These are phyloP conservation scores for Cephaloascus albidus DNA, from an alignment of 805 yeast species.

Conservation along the genomic window DNA sequence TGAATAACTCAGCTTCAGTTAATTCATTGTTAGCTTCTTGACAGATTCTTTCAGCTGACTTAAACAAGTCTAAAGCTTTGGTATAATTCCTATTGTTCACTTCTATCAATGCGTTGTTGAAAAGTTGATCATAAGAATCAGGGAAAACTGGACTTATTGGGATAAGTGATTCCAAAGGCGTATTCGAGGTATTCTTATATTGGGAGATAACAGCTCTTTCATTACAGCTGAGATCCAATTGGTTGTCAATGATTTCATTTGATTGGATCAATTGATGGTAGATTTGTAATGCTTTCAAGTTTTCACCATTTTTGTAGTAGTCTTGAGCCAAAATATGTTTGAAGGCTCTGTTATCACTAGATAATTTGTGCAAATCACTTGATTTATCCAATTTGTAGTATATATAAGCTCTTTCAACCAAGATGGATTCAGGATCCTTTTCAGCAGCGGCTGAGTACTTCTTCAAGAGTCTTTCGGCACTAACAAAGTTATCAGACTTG, in stretches of 20 bases:
- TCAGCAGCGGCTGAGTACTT: constrained; percentile 16
- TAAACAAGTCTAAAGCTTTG: constrained; percentile 31
- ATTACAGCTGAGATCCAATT: constrained; percentile 47
- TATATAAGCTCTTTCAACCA: constrained; percentile 49
- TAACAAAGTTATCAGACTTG: constrained; percentile 44
- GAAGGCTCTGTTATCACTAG: constrained; percentile 18
- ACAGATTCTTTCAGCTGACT: constrained; percentile 36
- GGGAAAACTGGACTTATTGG: constrained; percentile 3
- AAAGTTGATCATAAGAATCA: constrained; percentile 45
- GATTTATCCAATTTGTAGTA: constrained; percentile 47
- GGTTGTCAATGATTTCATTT: constrained; percentile 30
- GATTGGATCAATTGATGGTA: constrained; percentile 31
- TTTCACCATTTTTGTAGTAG: constrained; percentile 37
- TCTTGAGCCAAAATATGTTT: constrained; percentile 46
- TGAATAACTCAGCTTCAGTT: constrained; percentile 33
- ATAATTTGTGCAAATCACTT: constrained; percentile 9
- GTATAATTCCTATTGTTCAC: constrained; percentile 29
- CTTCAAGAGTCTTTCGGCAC: constrained; percentile 35
- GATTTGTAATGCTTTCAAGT: constrained; percentile 29
- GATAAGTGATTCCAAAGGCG: constrained; percentile 5
- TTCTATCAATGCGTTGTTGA: constrained; percentile 48
- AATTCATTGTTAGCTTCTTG: constrained; percentile 23
- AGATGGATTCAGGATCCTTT: constrained; percentile 23
- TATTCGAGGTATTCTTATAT: constrained; percentile 9
- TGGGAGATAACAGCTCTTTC: constrained; percentile 63